These are phyloP conservation scores for Xylaria multiplex DNA, from an alignment of 2,329 filamentous ascomycete species.

Conservation along the genomic window DNA sequence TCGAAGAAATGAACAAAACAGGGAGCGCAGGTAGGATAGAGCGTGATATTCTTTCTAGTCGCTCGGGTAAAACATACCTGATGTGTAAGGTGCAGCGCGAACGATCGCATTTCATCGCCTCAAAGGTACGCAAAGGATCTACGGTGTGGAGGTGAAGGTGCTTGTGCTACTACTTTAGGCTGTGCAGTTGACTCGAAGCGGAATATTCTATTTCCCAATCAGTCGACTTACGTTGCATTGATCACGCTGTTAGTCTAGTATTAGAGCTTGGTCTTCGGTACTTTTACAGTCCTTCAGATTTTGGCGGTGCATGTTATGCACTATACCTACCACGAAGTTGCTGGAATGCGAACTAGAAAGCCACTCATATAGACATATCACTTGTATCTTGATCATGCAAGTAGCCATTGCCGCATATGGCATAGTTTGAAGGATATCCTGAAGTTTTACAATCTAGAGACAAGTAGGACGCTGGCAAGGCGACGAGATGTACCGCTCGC, in stretches of 20 bases:
- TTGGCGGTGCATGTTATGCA: not conserved
- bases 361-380: not conserved
- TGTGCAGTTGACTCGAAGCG: constrained; percentile 25
- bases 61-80: not conserved
- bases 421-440: constrained; percentile 26
- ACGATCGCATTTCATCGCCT: constrained; percentile 19
- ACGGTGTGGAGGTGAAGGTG: constrained; percentile 12
- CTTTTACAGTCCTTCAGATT: constrained; percentile 6
- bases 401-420: constrained; percentile 16
- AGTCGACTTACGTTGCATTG: constrained; percentile 32
- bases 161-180: constrained; percentile 23
- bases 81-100: constrained; percentile 8
- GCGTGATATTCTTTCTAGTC: not conserved
- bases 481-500: constrained; percentile 1
- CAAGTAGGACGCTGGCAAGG: constrained; percentile 25
- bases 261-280: constrained; percentile 2
- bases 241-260: constrained; percentile 6
- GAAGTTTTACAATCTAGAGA: constrained; percentile 35
- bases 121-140: constrained; percentile 1
- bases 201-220: constrained; percentile 28
- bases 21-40: constrained; percentile 7
- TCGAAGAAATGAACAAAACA: not conserved
- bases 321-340: not conserved
- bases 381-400: constrained; percentile 27
- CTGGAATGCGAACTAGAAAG: constrained; percentile 14